Percentiles rank a stretch among this genome's conserved stretches.
Conservation (phyloP, 75 land plant genomes). For the Sequoiadendron giganteum region DNA sequence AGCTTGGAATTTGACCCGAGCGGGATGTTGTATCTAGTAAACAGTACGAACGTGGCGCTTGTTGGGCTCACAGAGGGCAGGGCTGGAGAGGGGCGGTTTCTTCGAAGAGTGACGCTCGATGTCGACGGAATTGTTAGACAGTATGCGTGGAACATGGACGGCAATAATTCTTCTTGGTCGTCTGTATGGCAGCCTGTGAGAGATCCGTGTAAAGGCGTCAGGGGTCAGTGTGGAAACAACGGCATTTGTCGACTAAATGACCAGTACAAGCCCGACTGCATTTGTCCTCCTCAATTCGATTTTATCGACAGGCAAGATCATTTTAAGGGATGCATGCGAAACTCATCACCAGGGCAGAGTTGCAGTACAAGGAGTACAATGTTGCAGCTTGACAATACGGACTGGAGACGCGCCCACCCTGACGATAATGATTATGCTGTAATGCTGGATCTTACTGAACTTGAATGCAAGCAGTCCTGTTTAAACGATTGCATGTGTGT, state of each 20-base stretch:
- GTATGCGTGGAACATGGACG: neutral
- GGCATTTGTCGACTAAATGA: neutral
- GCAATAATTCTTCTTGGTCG: neutral
- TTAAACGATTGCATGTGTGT: too few relatives aligned
- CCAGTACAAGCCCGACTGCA: neutral
- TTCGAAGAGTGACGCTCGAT: slow-evolving; percentile 22
- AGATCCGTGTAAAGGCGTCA: neutral
- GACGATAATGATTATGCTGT: neutral
- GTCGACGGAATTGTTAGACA: slow-evolving; percentile 30
- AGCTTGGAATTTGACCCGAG: neutral
- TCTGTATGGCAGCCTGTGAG: neutral
- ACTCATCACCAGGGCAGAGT: neutral
- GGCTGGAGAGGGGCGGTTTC: neutral
- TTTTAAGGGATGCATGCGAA: neutral
- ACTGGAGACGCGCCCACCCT: neutral
- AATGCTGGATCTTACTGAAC: neutral
- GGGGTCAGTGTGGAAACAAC: neutral
- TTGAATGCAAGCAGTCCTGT: neutral
- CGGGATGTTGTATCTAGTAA: neutral
- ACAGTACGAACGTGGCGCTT: neutral
- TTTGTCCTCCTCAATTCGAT: neutral
- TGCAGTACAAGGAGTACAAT: neutral
- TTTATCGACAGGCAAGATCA: neutral
- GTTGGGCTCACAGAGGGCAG: neutral
- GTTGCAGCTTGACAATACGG: neutral